Evolutionary conservation across 1,284 basidiomycete genomes (phyloP), one percentile per base, ranked within the genome.

Genomic region (Pisolithus thermaeus): DNA sequence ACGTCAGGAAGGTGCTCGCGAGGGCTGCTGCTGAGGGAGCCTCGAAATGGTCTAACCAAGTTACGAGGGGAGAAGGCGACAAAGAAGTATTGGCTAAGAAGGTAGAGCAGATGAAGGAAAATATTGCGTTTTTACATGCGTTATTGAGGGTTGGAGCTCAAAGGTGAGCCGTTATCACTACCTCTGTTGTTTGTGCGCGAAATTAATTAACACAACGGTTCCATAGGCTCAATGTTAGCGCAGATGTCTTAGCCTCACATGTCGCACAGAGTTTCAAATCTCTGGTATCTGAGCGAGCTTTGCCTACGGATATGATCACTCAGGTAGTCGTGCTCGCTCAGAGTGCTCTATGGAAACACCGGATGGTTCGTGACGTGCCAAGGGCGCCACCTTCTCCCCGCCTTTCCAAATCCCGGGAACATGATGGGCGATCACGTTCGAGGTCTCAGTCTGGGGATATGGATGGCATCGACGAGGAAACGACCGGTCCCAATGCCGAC

Each of bases 261-360:
- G 73, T 84, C 9, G 68, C 73, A 43, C 68, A 74, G 3, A 78
- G 80, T 40, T 88, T 90, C 59, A 70, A 67, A 36, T 61, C 66
- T 1, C 76, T 90, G 14, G 73, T 93, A 12, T 76, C 79, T 27
- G 77, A 84, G 32, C 83, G 90, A 11, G 71, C 81, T 47, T 75
- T 96, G n/a, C 80, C 87, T 1, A 78, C 80, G 36, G 90, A 93
- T 52, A 77, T 80, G 52, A 88, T 96, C 52, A 78, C 83, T 52
- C 87, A 87, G 60, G 75, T 85, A n/a, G 70, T 92, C 44, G 76
- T 89, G 42, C 79, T 88, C 47, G 76, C 81, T 7, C 80, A 94
- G 58, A 87, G 86, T 44, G 87, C 88, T 0, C 75, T 93, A 25
- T 95, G 89, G 86, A 85, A 87, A 55, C 81, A 88, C 52, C 80